Evolutionary conservation across 1,284 basidiomycete genomes (phyloP).

Genomic region (Afroboletus lepidellus): DNA sequence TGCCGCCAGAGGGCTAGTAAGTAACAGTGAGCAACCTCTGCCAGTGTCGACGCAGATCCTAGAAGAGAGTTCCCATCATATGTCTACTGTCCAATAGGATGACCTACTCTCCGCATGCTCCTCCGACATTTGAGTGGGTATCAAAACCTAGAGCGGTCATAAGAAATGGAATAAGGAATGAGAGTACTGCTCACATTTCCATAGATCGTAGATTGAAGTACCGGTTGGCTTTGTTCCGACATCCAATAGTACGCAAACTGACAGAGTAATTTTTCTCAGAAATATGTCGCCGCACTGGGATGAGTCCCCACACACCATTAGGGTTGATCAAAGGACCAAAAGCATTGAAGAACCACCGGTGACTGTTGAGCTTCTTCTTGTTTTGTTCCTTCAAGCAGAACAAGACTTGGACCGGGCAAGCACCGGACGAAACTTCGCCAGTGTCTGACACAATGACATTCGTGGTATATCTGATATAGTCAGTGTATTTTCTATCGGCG

Average conservation of each 20-base stretch:
- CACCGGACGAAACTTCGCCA: conserved; percentile 83
- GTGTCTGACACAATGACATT: conserved; percentile 76
- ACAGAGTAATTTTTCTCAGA: neutral
- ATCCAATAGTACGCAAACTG: conserved; percentile 84
- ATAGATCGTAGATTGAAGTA: conserved; percentile 93
- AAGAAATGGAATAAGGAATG: neutral
- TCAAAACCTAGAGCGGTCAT: conserved; percentile 66
- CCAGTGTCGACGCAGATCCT: conserved; percentile 86
- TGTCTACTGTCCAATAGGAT: neutral
- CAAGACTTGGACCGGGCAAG: conserved; percentile 87
- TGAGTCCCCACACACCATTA: conserved; percentile 51
- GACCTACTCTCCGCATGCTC: conserved; percentile 89
- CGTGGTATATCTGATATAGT: conserved; percentile 63
- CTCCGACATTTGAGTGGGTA: conserved; percentile 86
- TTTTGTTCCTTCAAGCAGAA: conserved; percentile 96
- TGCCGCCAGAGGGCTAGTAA: conserved; percentile 85
- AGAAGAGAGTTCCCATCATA: neutral
- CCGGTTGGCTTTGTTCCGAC: conserved; percentile 94
- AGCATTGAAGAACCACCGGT: conserved; percentile 98
- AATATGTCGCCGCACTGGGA: neutral
- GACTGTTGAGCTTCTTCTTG: conserved; percentile 92
- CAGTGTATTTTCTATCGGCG: conserved; percentile 13
- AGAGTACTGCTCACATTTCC: conserved; percentile 76
- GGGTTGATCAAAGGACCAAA: conserved; percentile 87
- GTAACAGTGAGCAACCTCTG: conserved; percentile 73